A percentile compares a stretch with the other conserved stretches of the same genome.
Conservation (phyloP, 768 basidiomycete genomes). For the Boletus rubropictus region DNA sequence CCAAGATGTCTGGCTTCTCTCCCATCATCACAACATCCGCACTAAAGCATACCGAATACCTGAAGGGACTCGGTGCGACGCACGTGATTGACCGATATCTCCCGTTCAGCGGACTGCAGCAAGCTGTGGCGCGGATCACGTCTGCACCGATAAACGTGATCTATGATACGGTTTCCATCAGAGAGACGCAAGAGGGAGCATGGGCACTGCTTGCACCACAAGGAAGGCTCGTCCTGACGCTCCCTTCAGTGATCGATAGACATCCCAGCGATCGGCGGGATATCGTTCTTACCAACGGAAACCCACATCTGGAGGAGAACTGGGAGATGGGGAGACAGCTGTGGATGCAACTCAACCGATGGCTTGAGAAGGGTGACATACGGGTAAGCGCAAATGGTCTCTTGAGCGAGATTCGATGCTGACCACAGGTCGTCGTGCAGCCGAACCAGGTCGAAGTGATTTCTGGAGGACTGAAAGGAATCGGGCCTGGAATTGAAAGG, state of each 20-base stretch:
- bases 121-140: conserved; percentile 35
- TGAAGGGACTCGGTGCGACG: conserved; percentile 31
- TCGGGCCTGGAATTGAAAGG: conserved; percentile 37
- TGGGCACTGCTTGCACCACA: conserved; percentile 34
- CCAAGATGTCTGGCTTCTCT: conserved; percentile 38
- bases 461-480: conserved; percentile 38
- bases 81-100: conserved; percentile 33
- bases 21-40: conserved; percentile 33
- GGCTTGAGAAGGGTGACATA: conserved; percentile 31
- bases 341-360: conserved; percentile 24
- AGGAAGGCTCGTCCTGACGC: conserved; percentile 33
- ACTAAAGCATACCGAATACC: conserved; percentile 32
- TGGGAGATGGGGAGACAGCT: conserved; percentile 30
- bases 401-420: background rate
- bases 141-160: conserved; percentile 31
- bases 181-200: conserved; percentile 36
- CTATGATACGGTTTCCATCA: conserved; percentile 35
- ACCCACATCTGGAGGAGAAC: conserved; percentile 31
- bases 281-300: conserved; percentile 30
- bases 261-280: conserved; percentile 24
- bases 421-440: conserved; percentile 21
- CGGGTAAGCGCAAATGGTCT: conserved; percentile 16
- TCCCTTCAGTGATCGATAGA: conserved; percentile 29
- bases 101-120: conserved; percentile 26
- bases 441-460: conserved; percentile 40